Conservation (phyloP, 192 early-diverging fungal genomes). For the Umbelopsis sp. region DNA sequence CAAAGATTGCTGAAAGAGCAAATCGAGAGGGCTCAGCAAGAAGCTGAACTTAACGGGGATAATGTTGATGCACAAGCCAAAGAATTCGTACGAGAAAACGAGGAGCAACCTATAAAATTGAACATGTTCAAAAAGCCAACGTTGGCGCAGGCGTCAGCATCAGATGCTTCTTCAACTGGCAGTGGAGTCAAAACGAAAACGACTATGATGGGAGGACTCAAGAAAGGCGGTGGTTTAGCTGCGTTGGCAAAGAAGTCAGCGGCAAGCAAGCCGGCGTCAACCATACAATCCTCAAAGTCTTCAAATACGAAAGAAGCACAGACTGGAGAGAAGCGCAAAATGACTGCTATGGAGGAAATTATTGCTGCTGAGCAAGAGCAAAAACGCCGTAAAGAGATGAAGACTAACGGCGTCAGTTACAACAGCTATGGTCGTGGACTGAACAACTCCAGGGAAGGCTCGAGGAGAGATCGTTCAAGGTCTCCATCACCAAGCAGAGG, state of each 20-base stretch:
- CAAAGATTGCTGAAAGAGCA: conserved; percentile 78
- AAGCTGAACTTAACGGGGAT: conserved; percentile 33
- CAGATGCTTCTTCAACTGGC: conserved; percentile 23
- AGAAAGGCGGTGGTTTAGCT: conserved; percentile 32
- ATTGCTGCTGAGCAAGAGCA: conserved; percentile 52
- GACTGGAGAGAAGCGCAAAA: conserved; percentile 46
- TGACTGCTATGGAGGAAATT: conserved; percentile 66
- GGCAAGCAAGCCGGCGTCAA: conserved; percentile 7
- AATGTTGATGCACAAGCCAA: conserved; percentile 39
- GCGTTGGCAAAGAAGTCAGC: conserved; percentile 29
- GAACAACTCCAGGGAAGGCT: not conserved
- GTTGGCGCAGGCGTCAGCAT: conserved; percentile 22
- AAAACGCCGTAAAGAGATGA: conserved; percentile 22
- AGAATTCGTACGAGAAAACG: conserved; percentile 66
- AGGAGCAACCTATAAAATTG: conserved; percentile 76
- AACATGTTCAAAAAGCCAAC: conserved; percentile 57
- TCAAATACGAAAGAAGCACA: not conserved
- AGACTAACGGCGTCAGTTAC: conserved; percentile 8
- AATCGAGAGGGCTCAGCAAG: conserved; percentile 73
- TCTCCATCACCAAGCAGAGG: conserved; percentile 10
- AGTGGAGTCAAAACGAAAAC: conserved; percentile 40
- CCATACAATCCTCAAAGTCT: not conserved
- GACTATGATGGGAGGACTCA: conserved; percentile 29
- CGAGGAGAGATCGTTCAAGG: not conserved
- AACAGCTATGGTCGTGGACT: conserved; percentile 11